Conservation (phyloP, 192 early-diverging fungal species). For the Linnemannia elongata region DNA sequence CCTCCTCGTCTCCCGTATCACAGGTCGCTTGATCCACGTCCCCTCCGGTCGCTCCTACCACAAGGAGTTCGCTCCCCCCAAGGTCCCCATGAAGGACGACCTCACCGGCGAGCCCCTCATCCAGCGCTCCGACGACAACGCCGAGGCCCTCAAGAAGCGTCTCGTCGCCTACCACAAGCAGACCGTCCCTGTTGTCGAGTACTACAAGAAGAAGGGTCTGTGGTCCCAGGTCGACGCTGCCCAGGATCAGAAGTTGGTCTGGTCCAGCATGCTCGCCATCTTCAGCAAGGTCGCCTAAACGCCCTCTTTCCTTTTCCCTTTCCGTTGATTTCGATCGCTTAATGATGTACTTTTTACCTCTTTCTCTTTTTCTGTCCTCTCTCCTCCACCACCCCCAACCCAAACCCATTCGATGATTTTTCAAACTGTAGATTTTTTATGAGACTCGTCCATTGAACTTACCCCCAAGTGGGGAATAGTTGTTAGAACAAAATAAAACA, state of each 20-base stretch:
- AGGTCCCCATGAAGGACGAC: constrained; percentile 91
- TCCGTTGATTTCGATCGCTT: background rate
- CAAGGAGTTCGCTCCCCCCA: constrained; percentile 96
- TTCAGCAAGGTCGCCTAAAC: constrained; percentile 66
- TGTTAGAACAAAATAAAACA: constrained; percentile 5
- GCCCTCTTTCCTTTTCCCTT: background rate
- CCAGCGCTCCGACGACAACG: constrained; percentile 98
- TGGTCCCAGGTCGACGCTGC: constrained; percentile 94
- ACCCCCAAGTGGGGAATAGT: background rate
- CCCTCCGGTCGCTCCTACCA: constrained; percentile 97
- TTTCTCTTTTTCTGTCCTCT: background rate
- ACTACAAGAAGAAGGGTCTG: constrained; percentile 96
- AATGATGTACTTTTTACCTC: background rate
- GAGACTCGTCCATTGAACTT: constrained; percentile 3
- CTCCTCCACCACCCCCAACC: background rate
- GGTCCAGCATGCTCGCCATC: constrained; percentile 90
- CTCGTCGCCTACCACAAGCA: constrained; percentile 88
- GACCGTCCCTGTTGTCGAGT: constrained; percentile 85
- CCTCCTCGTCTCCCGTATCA: constrained; percentile 95
- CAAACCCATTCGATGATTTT: background rate
- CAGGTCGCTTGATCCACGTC: constrained; percentile 96
- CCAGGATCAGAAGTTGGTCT: constrained; percentile 89
- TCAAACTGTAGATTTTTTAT: constrained; percentile 15
- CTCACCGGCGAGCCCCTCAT: constrained; percentile 97
- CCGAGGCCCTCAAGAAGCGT: constrained; percentile 91